phyloP scores from a whole-genome alignment of 2,329 filamentous ascomycete species.

The Macrophomina pseudophaseolina region DNA sequence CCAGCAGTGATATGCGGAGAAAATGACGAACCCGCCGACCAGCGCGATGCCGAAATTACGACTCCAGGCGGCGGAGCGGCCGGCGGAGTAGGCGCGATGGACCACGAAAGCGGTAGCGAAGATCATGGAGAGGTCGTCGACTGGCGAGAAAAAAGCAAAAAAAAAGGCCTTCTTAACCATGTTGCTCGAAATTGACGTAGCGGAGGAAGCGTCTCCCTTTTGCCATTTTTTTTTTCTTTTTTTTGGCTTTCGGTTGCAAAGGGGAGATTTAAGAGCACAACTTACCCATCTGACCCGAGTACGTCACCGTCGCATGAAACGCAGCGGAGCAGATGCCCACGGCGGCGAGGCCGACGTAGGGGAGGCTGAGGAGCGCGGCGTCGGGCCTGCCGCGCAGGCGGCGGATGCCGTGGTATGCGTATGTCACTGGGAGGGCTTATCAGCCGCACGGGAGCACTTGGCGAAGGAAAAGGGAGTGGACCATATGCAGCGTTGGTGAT shows the following conservation, averaged over 20 bases:
- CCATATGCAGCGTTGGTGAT: constrained; percentile 58
- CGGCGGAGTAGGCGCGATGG: constrained; percentile 54
- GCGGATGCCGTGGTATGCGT: constrained; percentile 40
- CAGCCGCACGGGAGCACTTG: background rate
- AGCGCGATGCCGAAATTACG: constrained; percentile 36
- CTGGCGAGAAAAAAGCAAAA: constrained; percentile 28
- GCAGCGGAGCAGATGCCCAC: constrained; percentile 50
- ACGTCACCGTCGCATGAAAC: constrained; percentile 45
- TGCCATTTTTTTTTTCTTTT: constrained; percentile 13
- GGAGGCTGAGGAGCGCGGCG: constrained; percentile 30
- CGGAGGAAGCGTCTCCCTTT: too few species aligned
- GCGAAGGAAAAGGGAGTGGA: constrained; percentile 35
- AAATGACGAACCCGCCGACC: constrained; percentile 38
- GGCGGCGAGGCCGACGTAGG: constrained; percentile 50
- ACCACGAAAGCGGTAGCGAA: constrained; percentile 59
- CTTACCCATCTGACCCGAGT: constrained; percentile 33
- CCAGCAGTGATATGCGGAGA: constrained; percentile 44
- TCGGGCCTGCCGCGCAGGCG: constrained; percentile 6
- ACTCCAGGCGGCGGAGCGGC: constrained; percentile 35
- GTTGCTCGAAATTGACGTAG: too few species aligned
- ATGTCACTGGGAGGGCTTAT: constrained; percentile 36
- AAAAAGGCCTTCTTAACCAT: too few species aligned
- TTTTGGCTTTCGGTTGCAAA: too few species aligned
- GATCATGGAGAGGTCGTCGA: constrained; percentile 66
- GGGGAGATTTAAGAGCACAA: background rate